Percentiles rank a stretch among this genome's conserved stretches.
Conservation (phyloP, 768 basidiomycete species). For the Lyophyllum atratum region DNA sequence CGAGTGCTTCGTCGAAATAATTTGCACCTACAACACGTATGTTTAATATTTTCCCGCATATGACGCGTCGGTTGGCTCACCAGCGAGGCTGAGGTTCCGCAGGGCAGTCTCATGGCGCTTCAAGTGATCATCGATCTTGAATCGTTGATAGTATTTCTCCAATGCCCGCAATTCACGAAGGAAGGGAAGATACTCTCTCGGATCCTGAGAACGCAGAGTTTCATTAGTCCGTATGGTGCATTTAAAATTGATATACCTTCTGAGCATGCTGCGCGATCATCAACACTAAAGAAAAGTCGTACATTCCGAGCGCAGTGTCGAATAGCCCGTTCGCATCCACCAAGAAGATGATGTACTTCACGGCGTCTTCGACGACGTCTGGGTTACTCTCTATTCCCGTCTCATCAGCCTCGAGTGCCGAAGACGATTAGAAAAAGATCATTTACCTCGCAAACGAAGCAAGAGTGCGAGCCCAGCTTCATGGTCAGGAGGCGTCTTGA, state of each 20-base stretch:
- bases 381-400: conserved; percentile 51
- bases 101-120: conserved; percentile 76
- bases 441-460: conserved; percentile 72
- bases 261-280: conserved; percentile 98
- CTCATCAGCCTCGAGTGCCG: conserved; percentile 18
- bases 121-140: conserved; percentile 92
- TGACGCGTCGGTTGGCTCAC: conserved; percentile 38
- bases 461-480: conserved; percentile 81
- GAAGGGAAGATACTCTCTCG: conserved; percentile 97
- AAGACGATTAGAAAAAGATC: not conserved
- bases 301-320: conserved; percentile 97
- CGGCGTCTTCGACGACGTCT: conserved; percentile 88
- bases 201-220: conserved; percentile 64
- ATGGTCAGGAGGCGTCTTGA: conserved; percentile 89
- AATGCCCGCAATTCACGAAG: conserved; percentile 83
- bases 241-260: conserved; percentile 57
- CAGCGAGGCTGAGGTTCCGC: conserved; percentile 70
- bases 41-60: not conserved
- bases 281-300: conserved; percentile 93
- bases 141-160: conserved; percentile 81
- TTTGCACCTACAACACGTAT: conserved; percentile 50
- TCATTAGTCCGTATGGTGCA: not conserved
- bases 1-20: conserved; percentile 77
- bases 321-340: conserved; percentile 91
- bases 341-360: conserved; percentile 98